Evolutionary conservation across 345 rosid species (phyloP).

Genomic region (Salix suchowensis): DNA sequence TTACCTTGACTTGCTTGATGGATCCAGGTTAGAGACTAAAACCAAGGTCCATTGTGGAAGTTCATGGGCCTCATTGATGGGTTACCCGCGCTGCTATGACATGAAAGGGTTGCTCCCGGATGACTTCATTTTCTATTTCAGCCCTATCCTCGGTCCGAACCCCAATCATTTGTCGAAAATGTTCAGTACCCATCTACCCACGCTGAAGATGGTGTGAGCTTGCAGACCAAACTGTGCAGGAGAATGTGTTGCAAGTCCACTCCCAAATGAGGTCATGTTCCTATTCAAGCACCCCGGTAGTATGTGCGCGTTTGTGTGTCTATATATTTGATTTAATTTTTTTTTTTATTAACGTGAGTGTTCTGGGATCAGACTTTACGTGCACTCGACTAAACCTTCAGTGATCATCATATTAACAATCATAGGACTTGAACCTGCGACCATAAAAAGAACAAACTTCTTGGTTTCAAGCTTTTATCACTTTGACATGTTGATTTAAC

Average conservation of each 20-base stretch:
- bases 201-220: neutral
- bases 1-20: neutral
- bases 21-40: neutral
- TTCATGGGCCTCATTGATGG: neutral
- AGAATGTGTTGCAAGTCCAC: neutral
- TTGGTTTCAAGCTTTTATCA: too few relatives aligned
- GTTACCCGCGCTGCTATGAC: neutral
- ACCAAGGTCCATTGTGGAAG: too few relatives aligned
- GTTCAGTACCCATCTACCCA: neutral
- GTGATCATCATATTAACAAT: too few relatives aligned
- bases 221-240: neutral
- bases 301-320: neutral
- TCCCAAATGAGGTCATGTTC: neutral
- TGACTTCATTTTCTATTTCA: neutral
- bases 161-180: neutral
- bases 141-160: neutral
- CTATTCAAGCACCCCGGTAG: neutral
- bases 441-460: fast-evolving
- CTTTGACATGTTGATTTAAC: too few relatives aligned
- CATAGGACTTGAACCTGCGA: fast-evolving
- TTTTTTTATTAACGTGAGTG: too few relatives aligned
- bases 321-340: too few relatives aligned
- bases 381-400: too few relatives aligned
- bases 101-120: neutral
- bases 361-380: too few relatives aligned